These are phyloP conservation scores for Arthrinium phaeospermum DNA, from an alignment of 2,329 filamentous ascomycete genomes.

Conservation along the genomic window DNA sequence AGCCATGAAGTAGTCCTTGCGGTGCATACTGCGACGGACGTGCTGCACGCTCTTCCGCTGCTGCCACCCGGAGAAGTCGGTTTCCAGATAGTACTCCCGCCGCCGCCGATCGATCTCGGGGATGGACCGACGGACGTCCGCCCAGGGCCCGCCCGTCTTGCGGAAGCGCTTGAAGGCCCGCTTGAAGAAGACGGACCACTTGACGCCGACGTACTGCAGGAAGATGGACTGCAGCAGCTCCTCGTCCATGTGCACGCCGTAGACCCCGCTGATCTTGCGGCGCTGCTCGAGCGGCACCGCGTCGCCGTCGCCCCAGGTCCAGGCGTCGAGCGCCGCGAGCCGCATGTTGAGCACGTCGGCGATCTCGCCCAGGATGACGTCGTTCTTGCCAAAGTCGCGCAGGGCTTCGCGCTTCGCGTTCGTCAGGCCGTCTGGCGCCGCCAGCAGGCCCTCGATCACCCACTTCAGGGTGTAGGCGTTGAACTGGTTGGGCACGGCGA, in stretches of 20 bases:
- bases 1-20: slow-evolving; percentile 51
- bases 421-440: slow-evolving; percentile 49
- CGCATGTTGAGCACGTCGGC: slow-evolving; percentile 60
- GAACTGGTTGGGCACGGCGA: slow-evolving; percentile 44
- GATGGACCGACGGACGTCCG: slow-evolving; percentile 19
- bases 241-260: slow-evolving; percentile 58
- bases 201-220: slow-evolving; percentile 55
- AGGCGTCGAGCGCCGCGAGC: slow-evolving; percentile 48
- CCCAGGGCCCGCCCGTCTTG: slow-evolving; percentile 43
- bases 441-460: slow-evolving; percentile 49
- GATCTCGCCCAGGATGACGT: slow-evolving; percentile 52
- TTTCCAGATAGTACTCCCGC: slow-evolving; percentile 46
- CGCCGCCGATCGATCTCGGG: slow-evolving; percentile 34
- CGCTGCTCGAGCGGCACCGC: slow-evolving; percentile 50
- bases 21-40: slow-evolving; percentile 40
- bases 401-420: slow-evolving; percentile 49
- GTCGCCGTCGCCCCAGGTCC: slow-evolving; percentile 53
- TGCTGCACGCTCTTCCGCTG: slow-evolving; percentile 34
- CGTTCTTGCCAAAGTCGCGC: slow-evolving; percentile 48
- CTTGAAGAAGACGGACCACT: slow-evolving; percentile 53
- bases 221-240: slow-evolving; percentile 58
- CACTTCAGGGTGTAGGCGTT: slow-evolving; percentile 40
- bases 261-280: slow-evolving; percentile 55
- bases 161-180: slow-evolving; percentile 40
- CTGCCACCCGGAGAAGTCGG: neutral